These are phyloP conservation scores for Orbilia quercus DNA, from an alignment of 2,329 filamentous ascomycete genomes.

Conservation along the genomic window DNA sequence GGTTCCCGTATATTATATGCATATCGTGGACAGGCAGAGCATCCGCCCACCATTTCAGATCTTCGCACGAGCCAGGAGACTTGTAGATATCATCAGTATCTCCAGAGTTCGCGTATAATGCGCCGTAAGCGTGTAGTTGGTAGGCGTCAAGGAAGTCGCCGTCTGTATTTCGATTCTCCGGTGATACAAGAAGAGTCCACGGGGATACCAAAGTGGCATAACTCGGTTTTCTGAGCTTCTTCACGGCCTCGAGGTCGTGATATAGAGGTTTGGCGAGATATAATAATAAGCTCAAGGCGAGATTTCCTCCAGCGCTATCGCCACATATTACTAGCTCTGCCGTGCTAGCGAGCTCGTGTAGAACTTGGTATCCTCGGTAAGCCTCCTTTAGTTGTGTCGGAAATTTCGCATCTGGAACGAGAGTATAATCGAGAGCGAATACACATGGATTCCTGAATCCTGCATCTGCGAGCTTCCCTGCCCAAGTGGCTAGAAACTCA, in stretches of 20 bases:
- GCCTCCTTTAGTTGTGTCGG: constrained; percentile 79
- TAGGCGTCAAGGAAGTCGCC: constrained; percentile 80
- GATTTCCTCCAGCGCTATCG: constrained; percentile 81
- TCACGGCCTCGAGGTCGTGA: constrained; percentile 61
- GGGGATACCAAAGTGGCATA: constrained; percentile 81
- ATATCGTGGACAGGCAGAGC: constrained; percentile 76
- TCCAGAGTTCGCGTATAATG: constrained; percentile 73
- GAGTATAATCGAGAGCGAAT: constrained; percentile 81
- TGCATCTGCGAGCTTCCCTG: constrained; percentile 72
- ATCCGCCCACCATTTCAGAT: constrained; percentile 73
- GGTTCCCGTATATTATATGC: constrained; percentile 76
- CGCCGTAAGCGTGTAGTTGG: constrained; percentile 76
- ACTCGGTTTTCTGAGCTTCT: constrained; percentile 66
- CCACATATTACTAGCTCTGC: constrained; percentile 77
- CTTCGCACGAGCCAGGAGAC: constrained; percentile 78
- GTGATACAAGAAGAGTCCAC: constrained; percentile 79
- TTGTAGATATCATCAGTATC: constrained; percentile 69
- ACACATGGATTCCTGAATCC: constrained; percentile 81
- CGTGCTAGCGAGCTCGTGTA: constrained; percentile 69
- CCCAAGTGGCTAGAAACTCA: constrained; percentile 81
- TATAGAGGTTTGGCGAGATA: constrained; percentile 67
- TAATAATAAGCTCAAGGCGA: constrained; percentile 78
- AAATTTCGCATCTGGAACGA: constrained; percentile 79
- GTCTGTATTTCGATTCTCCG: constrained; percentile 73
- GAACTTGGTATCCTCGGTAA: constrained; percentile 75